phyloP scores from a whole-genome alignment of 352 stramenopile species.

The Phytophthora brassicae region DNA sequence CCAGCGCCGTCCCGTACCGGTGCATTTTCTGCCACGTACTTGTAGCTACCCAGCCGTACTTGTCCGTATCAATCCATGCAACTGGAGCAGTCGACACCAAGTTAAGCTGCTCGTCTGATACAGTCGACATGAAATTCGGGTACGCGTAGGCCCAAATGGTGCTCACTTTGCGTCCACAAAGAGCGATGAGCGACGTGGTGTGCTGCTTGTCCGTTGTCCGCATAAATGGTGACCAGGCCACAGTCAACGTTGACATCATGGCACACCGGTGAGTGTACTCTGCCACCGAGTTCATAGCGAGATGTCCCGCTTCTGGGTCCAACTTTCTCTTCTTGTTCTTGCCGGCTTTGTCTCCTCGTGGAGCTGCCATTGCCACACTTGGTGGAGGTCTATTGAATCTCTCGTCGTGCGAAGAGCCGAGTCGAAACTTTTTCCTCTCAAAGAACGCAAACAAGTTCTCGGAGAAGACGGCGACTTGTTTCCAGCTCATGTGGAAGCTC shows the following conservation, averaged over 20 bases:
- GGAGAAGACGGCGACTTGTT: slow-evolving; percentile 67
- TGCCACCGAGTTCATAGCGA: slow-evolving; percentile 38
- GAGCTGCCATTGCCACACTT: slow-evolving; percentile 24
- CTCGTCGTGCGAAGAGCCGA: slow-evolving; percentile 21
- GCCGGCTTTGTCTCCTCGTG: slow-evolving; percentile 24
- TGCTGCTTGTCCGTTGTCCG: slow-evolving; percentile 37
- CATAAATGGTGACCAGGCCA: slow-evolving; percentile 77
- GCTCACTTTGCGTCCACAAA: slow-evolving; percentile 60
- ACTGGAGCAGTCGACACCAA: slow-evolving; percentile 45
- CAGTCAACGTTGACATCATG: slow-evolving; percentile 60
- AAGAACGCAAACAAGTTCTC: slow-evolving; percentile 71
- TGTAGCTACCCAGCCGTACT: slow-evolving; percentile 66
- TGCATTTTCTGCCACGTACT: slow-evolving; percentile 75
- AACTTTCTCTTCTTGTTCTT: slow-evolving; percentile 29
- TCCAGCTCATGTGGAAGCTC: slow-evolving; percentile 84
- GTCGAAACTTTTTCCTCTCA: slow-evolving; percentile 40
- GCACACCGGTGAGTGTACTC: slow-evolving; percentile 64
- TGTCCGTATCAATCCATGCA: slow-evolving; percentile 70
- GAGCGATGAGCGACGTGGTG: slow-evolving; percentile 65
- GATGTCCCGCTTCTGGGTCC: slow-evolving; percentile 1
- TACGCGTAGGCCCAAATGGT: slow-evolving; percentile 75
- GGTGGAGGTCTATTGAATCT: slow-evolving; percentile 19
- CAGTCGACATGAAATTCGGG: slow-evolving; percentile 45
- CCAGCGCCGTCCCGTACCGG: slow-evolving; percentile 20
- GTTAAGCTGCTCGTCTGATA: slow-evolving; percentile 16